Conservation (phyloP, 225 moss, liverwort and hornwort genomes). For the Rhytidiadelphus loreus region DNA sequence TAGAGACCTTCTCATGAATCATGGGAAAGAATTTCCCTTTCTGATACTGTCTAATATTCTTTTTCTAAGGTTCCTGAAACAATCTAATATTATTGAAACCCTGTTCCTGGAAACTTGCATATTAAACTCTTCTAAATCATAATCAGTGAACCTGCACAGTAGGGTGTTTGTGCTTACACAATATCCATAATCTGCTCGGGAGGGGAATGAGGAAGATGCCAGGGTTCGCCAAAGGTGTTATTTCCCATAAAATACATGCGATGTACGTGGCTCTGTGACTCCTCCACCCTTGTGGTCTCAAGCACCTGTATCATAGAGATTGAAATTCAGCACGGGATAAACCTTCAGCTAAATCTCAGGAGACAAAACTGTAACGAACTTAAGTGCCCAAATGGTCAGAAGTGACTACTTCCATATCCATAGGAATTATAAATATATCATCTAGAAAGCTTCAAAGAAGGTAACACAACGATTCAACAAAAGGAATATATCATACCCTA, state of each 20-base stretch:
- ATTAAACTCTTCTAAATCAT: neutral
- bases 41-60: neutral
- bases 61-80: neutral
- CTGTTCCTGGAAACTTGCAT: neutral
- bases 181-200: constrained; percentile 90
- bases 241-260: constrained; percentile 94
- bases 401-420: neutral
- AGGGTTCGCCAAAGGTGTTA: constrained; percentile 89
- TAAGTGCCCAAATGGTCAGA: neutral
- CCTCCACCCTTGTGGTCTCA: constrained; percentile 87
- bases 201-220: constrained; percentile 98
- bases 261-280: constrained; percentile 91
- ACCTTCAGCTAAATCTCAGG: neutral
- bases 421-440: neutral
- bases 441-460: neutral
- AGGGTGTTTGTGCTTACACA: constrained; percentile 47
- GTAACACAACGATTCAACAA: neutral
- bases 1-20: neutral
- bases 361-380: neutral
- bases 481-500: neutral
- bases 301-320: constrained; percentile 49
- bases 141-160: neutral
- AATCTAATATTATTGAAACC: neutral
- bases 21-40: neutral
- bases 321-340: neutral